Percentiles rank a stretch among this genome's conserved stretches.
These are phyloP conservation scores for Schizopora paradoxa DNA, from an alignment of 1,284 basidiomycete genomes.

Conservation along the genomic window DNA sequence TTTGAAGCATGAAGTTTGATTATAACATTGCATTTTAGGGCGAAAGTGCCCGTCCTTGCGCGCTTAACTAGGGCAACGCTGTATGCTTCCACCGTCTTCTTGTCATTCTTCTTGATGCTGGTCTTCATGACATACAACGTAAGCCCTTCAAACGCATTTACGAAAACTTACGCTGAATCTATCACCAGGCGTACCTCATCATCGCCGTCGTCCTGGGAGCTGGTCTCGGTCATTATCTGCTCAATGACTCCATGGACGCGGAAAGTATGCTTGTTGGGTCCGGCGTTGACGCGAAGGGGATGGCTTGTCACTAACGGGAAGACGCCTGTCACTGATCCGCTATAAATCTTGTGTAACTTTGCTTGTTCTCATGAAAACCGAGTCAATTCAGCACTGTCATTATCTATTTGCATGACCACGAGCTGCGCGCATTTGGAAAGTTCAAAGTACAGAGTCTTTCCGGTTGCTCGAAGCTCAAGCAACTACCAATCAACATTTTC, in stretches of 20 bases:
- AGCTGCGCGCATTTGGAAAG: too few relatives aligned
- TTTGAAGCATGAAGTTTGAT: background rate
- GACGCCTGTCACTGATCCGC: background rate
- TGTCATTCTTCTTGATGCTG: slow-evolving; percentile 85
- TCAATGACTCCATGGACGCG: slow-evolving; percentile 52
- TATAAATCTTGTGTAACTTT: too few relatives aligned
- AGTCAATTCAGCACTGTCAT: too few relatives aligned
- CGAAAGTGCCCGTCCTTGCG: slow-evolving; percentile 41
- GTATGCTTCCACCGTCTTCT: slow-evolving; percentile 62
- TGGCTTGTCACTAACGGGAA: slow-evolving; percentile 54
- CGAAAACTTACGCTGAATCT: background rate
- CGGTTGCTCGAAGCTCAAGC: too few relatives aligned
- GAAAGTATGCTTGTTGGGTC: slow-evolving; percentile 47
- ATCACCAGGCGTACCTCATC: slow-evolving; percentile 68
- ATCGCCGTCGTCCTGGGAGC: slow-evolving; percentile 68
- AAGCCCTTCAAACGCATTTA: slow-evolving; percentile 5
- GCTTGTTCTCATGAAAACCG: too few relatives aligned
- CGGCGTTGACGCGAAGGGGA: slow-evolving; percentile 44
- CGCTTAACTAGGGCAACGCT: slow-evolving; percentile 55
- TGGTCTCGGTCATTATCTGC: slow-evolving; percentile 66
- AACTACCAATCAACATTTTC: too few relatives aligned
- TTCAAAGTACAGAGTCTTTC: too few relatives aligned
- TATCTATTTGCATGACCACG: too few relatives aligned
- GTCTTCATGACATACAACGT: slow-evolving; percentile 89
- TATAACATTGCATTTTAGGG: slow-evolving; percentile 28